Conservation (phyloP, 1,284 basidiomycete genomes). For the Fomitopsis schrenkii region DNA sequence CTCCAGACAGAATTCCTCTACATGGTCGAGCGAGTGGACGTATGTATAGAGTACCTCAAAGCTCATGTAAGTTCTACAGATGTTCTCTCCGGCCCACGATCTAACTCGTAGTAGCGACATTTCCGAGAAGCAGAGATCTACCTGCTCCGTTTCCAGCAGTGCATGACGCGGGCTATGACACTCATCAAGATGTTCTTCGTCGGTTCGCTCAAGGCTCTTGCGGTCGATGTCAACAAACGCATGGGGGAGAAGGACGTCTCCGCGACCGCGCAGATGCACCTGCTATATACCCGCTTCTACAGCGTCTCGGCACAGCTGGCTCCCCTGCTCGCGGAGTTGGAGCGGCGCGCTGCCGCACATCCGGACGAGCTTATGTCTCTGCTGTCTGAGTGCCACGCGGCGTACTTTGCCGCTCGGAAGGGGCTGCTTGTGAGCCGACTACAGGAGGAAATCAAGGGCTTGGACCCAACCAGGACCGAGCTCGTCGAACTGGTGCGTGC, state of each 20-base stretch:
- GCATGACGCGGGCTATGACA: slow-evolving; percentile 94
- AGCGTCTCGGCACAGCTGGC: slow-evolving; percentile 67
- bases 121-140: slow-evolving; percentile 90
- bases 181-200: slow-evolving; percentile 94
- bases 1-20: slow-evolving; percentile 86
- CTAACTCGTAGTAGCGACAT: slow-evolving; percentile 55
- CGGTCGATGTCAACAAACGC: slow-evolving; percentile 69
- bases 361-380: slow-evolving; percentile 77
- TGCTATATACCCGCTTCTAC: slow-evolving; percentile 85
- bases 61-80: slow-evolving; percentile 60
- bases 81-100: background rate
- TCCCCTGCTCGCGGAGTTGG: slow-evolving; percentile 80
- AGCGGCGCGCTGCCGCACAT: slow-evolving; percentile 66
- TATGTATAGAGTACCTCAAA: slow-evolving; percentile 86
- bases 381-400: slow-evolving; percentile 78
- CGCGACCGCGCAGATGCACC: slow-evolving; percentile 75
- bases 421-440: slow-evolving; percentile 67
- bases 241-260: slow-evolving; percentile 82
- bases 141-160: slow-evolving; percentile 90
- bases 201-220: slow-evolving; percentile 71
- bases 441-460: slow-evolving; percentile 74
- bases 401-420: slow-evolving; percentile 76
- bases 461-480: slow-evolving; percentile 76
- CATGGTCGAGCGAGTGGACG: slow-evolving; percentile 90
- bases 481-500: slow-evolving; percentile 76